phyloP scores from a whole-genome alignment of 129 eudicot species.

The Flaveria robusta region DNA sequence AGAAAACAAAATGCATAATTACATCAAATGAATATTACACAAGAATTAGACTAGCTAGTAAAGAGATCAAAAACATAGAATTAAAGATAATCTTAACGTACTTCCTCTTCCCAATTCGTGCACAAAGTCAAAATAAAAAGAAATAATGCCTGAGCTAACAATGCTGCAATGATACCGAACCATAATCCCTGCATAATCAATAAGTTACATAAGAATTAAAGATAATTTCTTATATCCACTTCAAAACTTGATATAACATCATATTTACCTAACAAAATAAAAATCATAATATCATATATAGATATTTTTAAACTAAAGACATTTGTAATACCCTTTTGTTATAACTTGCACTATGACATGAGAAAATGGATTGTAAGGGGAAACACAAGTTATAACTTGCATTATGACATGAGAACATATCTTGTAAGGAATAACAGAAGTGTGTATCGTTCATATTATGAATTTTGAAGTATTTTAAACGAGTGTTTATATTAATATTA shows the following conservation, averaged over 20 bases:
- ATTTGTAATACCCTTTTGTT: background rate
- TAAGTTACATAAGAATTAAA: background rate
- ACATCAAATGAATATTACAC: background rate
- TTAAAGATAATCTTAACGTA: conserved; percentile 21
- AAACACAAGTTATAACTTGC: background rate
- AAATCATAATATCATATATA: too few species aligned
- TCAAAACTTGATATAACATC: background rate
- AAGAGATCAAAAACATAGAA: background rate
- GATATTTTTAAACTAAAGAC: too few species aligned
- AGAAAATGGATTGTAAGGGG: too few species aligned
- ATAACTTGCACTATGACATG: too few species aligned
- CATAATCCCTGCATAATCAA: conserved; percentile 67
- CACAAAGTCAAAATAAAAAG: conserved; percentile 52
- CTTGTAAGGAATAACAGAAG: background rate
- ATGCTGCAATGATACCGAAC: conserved; percentile 63
- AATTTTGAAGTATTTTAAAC: background rate
- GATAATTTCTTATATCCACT: background rate
- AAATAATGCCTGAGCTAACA: conserved; percentile 53
- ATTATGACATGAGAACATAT: background rate
- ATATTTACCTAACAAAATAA: background rate
- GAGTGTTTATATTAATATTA: background rate
- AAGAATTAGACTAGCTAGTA: background rate
- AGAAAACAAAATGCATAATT: background rate
- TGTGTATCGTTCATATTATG: background rate
- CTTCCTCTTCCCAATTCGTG: conserved; percentile 77